phyloP scores from a whole-genome alignment of 2,329 filamentous ascomycete genomes.

The Pezicula neosporulosa region DNA sequence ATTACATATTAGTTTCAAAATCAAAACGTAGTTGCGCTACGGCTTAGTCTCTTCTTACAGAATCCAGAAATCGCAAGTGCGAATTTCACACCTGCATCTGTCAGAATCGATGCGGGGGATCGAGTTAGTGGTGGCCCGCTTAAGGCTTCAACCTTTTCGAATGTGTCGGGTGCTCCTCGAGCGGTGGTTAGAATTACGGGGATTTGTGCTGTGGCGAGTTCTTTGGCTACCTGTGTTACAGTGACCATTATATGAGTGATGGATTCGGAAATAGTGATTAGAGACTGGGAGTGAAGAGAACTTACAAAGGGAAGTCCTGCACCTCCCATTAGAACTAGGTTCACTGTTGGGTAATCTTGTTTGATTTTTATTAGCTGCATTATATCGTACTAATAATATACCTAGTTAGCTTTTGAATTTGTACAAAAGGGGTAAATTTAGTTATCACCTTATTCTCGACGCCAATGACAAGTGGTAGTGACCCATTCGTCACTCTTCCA shows the following conservation, averaged over 20 bases:
- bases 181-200: conserved; percentile 39
- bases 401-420: not conserved
- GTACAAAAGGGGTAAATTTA: not conserved
- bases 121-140: conserved; percentile 39
- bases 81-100: conserved; percentile 37
- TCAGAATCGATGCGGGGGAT: conserved; percentile 34
- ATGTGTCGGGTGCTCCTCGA: conserved; percentile 30
- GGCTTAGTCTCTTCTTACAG: too few species aligned
- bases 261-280: too few species aligned
- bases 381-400: conserved; percentile 33
- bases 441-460: conserved; percentile 33
- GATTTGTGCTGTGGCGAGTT: conserved; percentile 35
- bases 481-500: conserved; percentile 33
- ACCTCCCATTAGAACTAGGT: conserved; percentile 36
- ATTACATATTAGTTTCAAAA: not conserved
- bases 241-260: not conserved
- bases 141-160: conserved; percentile 34
- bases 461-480: conserved; percentile 36
- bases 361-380: conserved; percentile 37
- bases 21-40: too few species aligned
- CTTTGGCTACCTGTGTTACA: conserved; percentile 26
- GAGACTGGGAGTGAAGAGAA: not conserved
- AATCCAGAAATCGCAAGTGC: conserved; percentile 24
- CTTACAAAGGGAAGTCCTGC: conserved; percentile 34
- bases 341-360: conserved; percentile 29